phyloP scores from a whole-genome alignment of 2,329 filamentous ascomycete genomes.

The Calonectria henricotiae region DNA sequence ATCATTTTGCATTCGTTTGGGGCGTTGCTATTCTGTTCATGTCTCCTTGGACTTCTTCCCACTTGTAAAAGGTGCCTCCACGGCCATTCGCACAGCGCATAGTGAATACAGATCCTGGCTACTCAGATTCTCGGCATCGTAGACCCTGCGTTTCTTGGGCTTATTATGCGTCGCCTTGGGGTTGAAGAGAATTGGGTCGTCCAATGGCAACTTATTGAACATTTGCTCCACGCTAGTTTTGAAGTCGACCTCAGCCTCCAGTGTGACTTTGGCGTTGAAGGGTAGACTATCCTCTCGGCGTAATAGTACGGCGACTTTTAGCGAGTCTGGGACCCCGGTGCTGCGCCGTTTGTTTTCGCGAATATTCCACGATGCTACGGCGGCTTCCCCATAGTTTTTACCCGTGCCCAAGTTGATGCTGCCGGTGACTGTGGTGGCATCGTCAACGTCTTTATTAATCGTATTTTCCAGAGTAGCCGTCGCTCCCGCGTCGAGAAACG shows the following conservation, averaged over 20 bases:
- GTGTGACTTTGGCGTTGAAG: conserved; percentile 29
- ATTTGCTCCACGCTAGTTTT: conserved; percentile 22
- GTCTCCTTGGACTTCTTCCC: too few relatives aligned
- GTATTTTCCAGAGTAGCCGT: conserved; percentile 22
- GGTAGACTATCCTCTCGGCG: conserved; percentile 22
- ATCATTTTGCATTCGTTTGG: too few relatives aligned
- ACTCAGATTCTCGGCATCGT: conserved; percentile 1
- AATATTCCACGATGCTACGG: conserved; percentile 26
- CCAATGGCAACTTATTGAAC: conserved; percentile 19
- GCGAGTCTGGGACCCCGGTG: conserved; percentile 23
- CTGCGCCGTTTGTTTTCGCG: conserved; percentile 30
- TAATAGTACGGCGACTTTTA: conserved; percentile 17
- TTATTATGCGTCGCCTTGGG: conserved; percentile 14
- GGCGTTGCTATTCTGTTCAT: too few relatives aligned
- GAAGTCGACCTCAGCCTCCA: conserved; percentile 30
- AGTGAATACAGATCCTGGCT: conserved; percentile 16
- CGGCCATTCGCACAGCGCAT: conserved; percentile 14
- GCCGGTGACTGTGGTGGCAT: conserved; percentile 24
- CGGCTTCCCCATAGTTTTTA: conserved; percentile 20
- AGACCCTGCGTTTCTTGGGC: conserved; percentile 14
- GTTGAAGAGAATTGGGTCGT: conserved; percentile 31
- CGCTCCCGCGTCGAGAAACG: conserved; percentile 24
- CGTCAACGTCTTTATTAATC: conserved; percentile 24
- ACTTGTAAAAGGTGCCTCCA: conserved; percentile 21
- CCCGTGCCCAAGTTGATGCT: conserved; percentile 32